Conservation (phyloP, 176 grass and related monocot genomes). For the Lolium perenne region DNA sequence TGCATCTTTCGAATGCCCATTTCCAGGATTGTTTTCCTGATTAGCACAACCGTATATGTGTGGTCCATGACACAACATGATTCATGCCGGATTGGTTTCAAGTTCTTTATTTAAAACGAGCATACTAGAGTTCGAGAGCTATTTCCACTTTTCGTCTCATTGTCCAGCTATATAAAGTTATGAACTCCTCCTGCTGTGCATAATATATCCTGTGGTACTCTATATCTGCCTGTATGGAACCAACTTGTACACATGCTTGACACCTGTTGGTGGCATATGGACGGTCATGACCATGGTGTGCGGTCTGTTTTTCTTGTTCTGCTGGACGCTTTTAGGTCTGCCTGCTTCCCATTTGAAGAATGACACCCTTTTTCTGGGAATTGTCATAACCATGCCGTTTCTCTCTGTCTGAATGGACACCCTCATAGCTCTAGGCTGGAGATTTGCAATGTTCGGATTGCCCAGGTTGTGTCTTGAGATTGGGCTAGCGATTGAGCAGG, state of each 20-base stretch:
- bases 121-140: no score
- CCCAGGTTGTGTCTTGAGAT: not conserved
- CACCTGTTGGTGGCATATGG: not conserved
- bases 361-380: not conserved
- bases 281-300: no score
- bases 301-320: no score
- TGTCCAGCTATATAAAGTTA: no score
- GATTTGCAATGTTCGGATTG: not conserved
- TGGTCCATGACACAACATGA: not conserved
- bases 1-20: not conserved
- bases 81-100: no score
- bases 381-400: not conserved
- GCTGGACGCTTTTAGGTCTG: no score
- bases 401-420: no score
- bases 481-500: not conserved
- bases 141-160: no score
- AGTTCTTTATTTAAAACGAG: no score
- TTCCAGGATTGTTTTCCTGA: not conserved
- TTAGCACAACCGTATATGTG: not conserved
- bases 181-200: no score
- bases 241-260: not conserved
- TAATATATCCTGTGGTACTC: no score
- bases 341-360: not conserved
- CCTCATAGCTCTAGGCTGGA: not conserved
- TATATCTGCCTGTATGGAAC: no score